Base-by-base conservation (phyloP, 2,329 filamentous ascomycete species). In the Talaromyces marneffei region DNA sequence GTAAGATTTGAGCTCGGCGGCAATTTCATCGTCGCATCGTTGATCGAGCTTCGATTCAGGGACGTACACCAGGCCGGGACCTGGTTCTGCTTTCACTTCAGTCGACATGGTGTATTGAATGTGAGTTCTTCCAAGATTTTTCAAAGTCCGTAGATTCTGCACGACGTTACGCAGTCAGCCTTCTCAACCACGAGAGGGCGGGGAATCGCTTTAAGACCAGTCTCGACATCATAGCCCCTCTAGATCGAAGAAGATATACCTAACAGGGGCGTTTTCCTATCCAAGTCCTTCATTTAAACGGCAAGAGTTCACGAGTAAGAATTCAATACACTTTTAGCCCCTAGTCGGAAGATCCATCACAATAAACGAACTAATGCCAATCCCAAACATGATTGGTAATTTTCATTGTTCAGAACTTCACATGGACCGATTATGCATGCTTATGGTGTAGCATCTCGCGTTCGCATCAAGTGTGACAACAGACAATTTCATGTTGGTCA, bases 1-100 rank as follows among this genome's bases (percentile, higher is more conserved):
- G 40, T 44, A 65, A 14, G 61, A 39, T 5, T 27, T 31, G 14
- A 68, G 59, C 2, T 46, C 10, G 9, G 58, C 23, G 3, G 67
- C 40, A 39, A 69, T 69, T n/a, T 69, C 66, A 29, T 40, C 55
- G 35, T 62, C 60, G 6, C 50, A 46, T 16, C 52, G 42, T 20
- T 12, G n/a, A 23, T 46, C 52, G n/a, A 53, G 31, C 7, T 46
- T 37, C 14, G 50, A 52, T 60, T 33, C 25, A 16, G 56, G 40
- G 9, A 46, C 50, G 27, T 54, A 54, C 12, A 54, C 33, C 31
- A 54, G 20, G 50, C 50, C 50, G 20, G 50, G 50, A n/a, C 50
- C 50, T 54, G 50, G 50, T 18, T 25, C 50, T 54, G 10, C 9
- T n/a, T 18, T 37, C n/a, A 25, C 18, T 25, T 54, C 29, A 39